phyloP scores from a whole-genome alignment of 192 early-diverging fungal species.

The Mortierella claussenii region DNA sequence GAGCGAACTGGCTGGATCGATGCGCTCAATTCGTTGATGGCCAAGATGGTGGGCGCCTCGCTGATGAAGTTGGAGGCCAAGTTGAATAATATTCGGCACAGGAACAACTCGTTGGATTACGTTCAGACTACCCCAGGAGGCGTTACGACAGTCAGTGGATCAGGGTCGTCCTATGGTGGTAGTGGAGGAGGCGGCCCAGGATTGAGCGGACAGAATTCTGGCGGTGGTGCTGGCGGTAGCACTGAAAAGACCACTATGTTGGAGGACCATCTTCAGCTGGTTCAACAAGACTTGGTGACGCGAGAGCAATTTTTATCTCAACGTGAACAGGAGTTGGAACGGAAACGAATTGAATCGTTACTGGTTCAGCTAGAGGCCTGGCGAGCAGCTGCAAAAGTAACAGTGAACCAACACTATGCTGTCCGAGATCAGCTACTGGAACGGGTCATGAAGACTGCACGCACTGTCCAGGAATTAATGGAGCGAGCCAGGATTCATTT shows the following conservation, averaged over 20 bases:
- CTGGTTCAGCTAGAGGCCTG: conserved; percentile 45
- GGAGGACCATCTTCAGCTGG: conserved; percentile 33
- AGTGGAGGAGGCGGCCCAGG: too few species aligned
- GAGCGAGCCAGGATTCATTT: conserved; percentile 41
- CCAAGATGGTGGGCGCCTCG: conserved; percentile 56
- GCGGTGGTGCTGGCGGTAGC: not conserved
- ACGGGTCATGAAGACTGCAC: conserved; percentile 45
- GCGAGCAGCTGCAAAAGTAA: conserved; percentile 42
- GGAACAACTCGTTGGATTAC: conserved; percentile 46
- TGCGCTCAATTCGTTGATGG: conserved; percentile 61
- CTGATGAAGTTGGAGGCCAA: conserved; percentile 57
- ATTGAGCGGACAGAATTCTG: not conserved
- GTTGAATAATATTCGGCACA: conserved; percentile 40
- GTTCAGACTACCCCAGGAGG: not conserved
- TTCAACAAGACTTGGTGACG: conserved; percentile 36
- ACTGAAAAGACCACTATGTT: not conserved
- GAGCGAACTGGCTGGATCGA: conserved; percentile 61
- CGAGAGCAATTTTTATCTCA: conserved; percentile 31
- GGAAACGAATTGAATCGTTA: conserved; percentile 32
- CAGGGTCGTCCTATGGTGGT: not conserved
- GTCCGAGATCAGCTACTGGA: conserved; percentile 43
- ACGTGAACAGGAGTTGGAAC: conserved; percentile 39
- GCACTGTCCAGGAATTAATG: conserved; percentile 36
- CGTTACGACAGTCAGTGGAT: not conserved
- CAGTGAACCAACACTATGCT: conserved; percentile 49